Percentiles rank a stretch among this genome's conserved stretches.
These are phyloP conservation scores for Elongisporangium senticosum DNA, from an alignment of 352 stramenopile species.

Conservation along the genomic window DNA sequence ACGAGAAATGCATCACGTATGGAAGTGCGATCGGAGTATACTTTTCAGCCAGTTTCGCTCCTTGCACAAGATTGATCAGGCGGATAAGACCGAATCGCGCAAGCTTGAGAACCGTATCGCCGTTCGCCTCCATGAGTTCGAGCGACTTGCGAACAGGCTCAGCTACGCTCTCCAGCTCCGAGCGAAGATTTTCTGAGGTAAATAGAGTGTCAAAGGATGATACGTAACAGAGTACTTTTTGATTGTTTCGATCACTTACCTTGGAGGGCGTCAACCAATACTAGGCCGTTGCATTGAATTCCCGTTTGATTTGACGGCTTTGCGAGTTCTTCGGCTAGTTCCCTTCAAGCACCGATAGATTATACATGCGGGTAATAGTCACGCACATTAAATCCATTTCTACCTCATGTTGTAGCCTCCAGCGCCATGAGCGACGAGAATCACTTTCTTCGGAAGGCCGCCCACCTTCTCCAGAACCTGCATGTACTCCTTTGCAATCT, in stretches of 20 bases:
- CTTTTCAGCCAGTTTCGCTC: slow-evolving; percentile 42
- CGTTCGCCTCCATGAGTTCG: slow-evolving; percentile 53
- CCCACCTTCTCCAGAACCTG: slow-evolving; percentile 49
- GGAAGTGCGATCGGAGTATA: slow-evolving; percentile 46
- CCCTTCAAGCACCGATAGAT: slow-evolving; percentile 7
- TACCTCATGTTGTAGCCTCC: slow-evolving; percentile 81
- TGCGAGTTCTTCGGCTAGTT: slow-evolving; percentile 41
- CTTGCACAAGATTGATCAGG: slow-evolving; percentile 61
- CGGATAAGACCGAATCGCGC: slow-evolving; percentile 59
- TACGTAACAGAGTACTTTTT: not conserved
- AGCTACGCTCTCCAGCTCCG: slow-evolving; percentile 60
- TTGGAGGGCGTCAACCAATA: slow-evolving; percentile 69
- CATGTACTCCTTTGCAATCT: slow-evolving; percentile 63
- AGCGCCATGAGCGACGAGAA: slow-evolving; percentile 68
- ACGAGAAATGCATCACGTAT: slow-evolving; percentile 59
- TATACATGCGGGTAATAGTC: not conserved
- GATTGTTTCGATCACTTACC: slow-evolving; percentile 12
- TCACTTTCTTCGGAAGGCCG: slow-evolving; percentile 23
- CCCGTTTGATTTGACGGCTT: slow-evolving; percentile 9
- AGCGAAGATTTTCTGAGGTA: slow-evolving; percentile 46
- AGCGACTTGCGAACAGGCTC: slow-evolving; percentile 46
- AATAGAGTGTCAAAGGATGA: slow-evolving; percentile 1
- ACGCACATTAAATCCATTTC: not conserved
- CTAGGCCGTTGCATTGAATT: slow-evolving; percentile 46
- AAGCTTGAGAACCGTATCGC: slow-evolving; percentile 45